A percentile compares a stretch with the other conserved stretches of the same genome.
Conservation (phyloP, 148 eudicot genomes). For the Cornus controversa region DNA sequence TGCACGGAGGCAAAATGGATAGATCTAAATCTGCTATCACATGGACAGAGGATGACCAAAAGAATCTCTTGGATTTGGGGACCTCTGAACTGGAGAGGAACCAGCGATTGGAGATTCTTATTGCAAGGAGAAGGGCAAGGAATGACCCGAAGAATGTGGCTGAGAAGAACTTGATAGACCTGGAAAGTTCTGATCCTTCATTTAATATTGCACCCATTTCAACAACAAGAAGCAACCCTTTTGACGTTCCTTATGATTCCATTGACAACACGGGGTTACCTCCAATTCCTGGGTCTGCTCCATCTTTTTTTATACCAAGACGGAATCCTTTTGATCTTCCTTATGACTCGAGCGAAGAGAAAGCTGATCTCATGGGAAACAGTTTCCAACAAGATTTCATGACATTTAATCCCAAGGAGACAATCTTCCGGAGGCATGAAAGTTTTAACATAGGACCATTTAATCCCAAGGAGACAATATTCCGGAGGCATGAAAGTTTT, state of each 20-base stretch:
- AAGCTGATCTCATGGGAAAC: slow-evolving; percentile 28
- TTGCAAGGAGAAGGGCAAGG: slow-evolving; percentile 50
- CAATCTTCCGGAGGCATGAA: slow-evolving; percentile 38
- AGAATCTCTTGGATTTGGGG: slow-evolving; percentile 53
- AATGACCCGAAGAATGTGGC: slow-evolving; percentile 29
- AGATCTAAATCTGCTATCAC: slow-evolving; percentile 34
- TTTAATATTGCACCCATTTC: slow-evolving; percentile 45
- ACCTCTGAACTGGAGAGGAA: slow-evolving; percentile 59
- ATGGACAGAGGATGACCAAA: slow-evolving; percentile 76
- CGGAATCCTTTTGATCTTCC: slow-evolving; percentile 61
- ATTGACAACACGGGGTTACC: slow-evolving; percentile 24
- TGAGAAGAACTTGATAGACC: slow-evolving; percentile 51
- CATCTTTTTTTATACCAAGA: slow-evolving; percentile 42
- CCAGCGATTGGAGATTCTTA: slow-evolving; percentile 55
- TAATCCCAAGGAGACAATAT: slow-evolving; percentile 25
- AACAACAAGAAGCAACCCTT: slow-evolving; percentile 46
- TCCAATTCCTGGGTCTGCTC: slow-evolving; percentile 66
- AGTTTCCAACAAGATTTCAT: slow-evolving; percentile 26
- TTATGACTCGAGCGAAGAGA: slow-evolving; percentile 35
- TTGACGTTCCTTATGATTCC: slow-evolving; percentile 32
- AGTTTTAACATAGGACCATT: no score
- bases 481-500: slow-evolving; percentile 40
- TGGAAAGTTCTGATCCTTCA: slow-evolving; percentile 38
- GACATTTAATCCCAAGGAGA: slow-evolving; percentile 26
- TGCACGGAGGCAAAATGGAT: slow-evolving; percentile 15